Percentiles rank a stretch among this genome's conserved stretches.
Conservation (phyloP, 2,329 filamentous ascomycete genomes). For the Xylariaceae sp. region DNA sequence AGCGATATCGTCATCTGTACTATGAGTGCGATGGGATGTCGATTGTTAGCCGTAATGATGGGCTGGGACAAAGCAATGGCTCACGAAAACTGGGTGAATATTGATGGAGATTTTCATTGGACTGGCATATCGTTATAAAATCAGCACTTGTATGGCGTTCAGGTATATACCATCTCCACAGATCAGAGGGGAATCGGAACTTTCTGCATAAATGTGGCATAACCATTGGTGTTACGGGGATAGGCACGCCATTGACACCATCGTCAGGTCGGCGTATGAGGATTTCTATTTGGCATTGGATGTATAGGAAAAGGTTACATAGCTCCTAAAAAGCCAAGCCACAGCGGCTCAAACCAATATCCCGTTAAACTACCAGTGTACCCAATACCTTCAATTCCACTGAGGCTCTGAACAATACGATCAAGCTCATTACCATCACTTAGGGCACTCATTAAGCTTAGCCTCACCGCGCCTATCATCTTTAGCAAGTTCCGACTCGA, state of each 20-base stretch:
- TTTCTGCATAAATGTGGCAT: constrained; percentile 22
- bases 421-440: no score
- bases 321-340: background rate
- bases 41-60: constrained; percentile 83
- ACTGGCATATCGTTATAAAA: constrained; percentile 43
- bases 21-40: constrained; percentile 74
- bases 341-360: no score
- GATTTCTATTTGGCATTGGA: background rate
- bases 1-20: constrained; percentile 78
- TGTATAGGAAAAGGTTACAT: background rate
- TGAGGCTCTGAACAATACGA: no score
- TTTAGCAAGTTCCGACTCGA: no score
- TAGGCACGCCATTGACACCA: background rate
- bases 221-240: constrained; percentile 20
- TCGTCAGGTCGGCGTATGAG: background rate
- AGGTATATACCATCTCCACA: constrained; percentile 9
- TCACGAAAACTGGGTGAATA: constrained; percentile 72
- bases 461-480: no score
- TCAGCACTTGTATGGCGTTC: constrained; percentile 12
- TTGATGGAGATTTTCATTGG: constrained; percentile 76
- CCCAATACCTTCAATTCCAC: no score
- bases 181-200: background rate
- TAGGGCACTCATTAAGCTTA: no score
- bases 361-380: no score
- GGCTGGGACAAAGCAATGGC: constrained; percentile 75